Conservation (phyloP, 495 filamentous ascomycete species). For the Tirmania nivea region DNA sequence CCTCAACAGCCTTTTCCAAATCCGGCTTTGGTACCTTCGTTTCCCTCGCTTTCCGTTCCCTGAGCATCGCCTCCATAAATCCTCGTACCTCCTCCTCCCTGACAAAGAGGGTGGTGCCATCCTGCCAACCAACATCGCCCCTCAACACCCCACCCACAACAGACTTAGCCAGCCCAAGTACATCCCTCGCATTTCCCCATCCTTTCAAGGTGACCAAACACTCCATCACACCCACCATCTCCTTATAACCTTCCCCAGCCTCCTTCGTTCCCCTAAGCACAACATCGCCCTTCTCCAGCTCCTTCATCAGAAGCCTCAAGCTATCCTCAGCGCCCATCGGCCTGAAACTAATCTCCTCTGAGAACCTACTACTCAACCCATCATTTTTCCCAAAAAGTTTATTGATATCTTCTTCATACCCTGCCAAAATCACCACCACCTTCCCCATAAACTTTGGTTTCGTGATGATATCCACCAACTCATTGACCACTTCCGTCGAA, state of each 20-base stretch:
- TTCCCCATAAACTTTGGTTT: conserved; percentile 40
- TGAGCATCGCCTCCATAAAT: conserved; percentile 18
- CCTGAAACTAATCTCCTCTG: conserved; percentile 33
- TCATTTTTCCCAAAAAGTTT: conserved; percentile 40
- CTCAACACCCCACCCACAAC: conserved; percentile 9
- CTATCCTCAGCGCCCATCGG: conserved; percentile 26
- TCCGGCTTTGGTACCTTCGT: not conserved
- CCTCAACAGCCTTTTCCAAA: conserved; percentile 18
- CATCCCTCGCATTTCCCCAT: conserved; percentile 29
- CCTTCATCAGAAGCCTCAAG: conserved; percentile 23
- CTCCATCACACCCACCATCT: conserved; percentile 1
- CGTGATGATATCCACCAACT: conserved; percentile 47
- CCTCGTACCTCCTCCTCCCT: conserved; percentile 5
- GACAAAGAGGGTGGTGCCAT: conserved; percentile 7
- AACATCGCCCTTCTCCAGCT: conserved; percentile 7
- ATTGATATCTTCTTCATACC: conserved; percentile 52
- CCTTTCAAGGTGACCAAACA: conserved; percentile 7
- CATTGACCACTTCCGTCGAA: conserved; percentile 50
- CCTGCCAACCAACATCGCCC: conserved; percentile 4
- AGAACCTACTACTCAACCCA: conserved; percentile 38
- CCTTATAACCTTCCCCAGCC: not conserved
- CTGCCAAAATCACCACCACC: conserved; percentile 52
- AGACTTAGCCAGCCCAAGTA: conserved; percentile 21
- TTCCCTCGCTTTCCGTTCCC: conserved; percentile 21
- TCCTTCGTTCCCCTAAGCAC: conserved; percentile 3